phyloP scores from a whole-genome alignment of 2,329 filamentous ascomycete species.

The Pseudocercospora eumusae region DNA sequence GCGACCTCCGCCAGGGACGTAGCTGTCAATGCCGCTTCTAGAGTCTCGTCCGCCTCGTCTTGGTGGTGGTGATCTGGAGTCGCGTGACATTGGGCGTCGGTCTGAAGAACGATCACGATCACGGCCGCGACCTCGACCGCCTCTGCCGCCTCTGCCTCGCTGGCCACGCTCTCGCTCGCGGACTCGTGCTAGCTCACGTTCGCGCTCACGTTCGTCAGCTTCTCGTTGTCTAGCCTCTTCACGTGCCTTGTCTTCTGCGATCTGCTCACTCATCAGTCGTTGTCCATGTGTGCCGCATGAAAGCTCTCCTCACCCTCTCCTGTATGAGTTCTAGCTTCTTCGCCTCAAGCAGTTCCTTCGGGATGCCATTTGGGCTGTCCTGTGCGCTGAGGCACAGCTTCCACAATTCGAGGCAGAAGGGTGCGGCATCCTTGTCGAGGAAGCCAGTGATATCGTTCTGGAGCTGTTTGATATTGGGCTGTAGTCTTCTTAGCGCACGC shows the following conservation, averaged over 20 bases:
- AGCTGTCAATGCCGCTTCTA: conserved; percentile 57
- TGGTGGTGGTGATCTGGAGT: conserved; percentile 57
- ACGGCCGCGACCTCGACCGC: conserved; percentile 47
- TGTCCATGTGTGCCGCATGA: not conserved
- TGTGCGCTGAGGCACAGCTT: conserved; percentile 88
- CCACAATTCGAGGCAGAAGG: conserved; percentile 94
- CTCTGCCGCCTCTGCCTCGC: conserved; percentile 49
- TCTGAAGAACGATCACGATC: conserved; percentile 51
- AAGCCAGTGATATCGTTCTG: conserved; percentile 96
- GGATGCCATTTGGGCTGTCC: conserved; percentile 82
- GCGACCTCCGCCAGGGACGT: conserved; percentile 52
- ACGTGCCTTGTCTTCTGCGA: conserved; percentile 78
- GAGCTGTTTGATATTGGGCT: conserved; percentile 76
- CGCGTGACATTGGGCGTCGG: conserved; percentile 49
- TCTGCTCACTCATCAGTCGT: conserved; percentile 52
- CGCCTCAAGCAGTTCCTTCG: conserved; percentile 89
- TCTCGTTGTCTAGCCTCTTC: conserved; percentile 71
- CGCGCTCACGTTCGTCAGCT: conserved; percentile 70
- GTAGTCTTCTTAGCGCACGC: conserved; percentile 3
- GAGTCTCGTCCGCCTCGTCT: conserved; percentile 47
- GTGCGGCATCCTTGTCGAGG: conserved; percentile 83
- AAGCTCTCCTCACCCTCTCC: conserved; percentile 70
- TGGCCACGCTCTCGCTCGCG: conserved; percentile 63
- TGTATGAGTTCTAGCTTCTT: conserved; percentile 95
- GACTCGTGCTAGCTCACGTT: conserved; percentile 68